These are phyloP conservation scores for Stenogyne calaminthoides DNA, from an alignment of 305 asterid species.

Conservation along the genomic window DNA sequence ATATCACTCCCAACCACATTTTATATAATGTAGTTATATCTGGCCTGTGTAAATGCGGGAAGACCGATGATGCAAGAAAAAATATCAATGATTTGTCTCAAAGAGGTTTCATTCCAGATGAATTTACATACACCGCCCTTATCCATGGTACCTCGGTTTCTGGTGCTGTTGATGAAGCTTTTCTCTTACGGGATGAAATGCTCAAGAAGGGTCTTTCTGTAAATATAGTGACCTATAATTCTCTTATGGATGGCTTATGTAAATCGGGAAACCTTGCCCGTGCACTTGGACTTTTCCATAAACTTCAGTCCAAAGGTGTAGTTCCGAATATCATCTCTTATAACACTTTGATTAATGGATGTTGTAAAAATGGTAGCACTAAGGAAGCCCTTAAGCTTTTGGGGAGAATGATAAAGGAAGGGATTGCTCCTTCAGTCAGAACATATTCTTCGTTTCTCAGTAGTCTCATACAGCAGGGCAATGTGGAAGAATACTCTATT, in stretches of 20 bases:
- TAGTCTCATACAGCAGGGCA: slow-evolving; percentile 44
- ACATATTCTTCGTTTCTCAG: slow-evolving; percentile 54
- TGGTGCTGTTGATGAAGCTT: slow-evolving; percentile 77
- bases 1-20: slow-evolving; percentile 55
- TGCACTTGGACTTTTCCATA: slow-evolving; percentile 68
- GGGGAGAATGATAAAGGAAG: slow-evolving; percentile 68
- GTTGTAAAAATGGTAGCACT: slow-evolving; percentile 59
- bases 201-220: slow-evolving; percentile 67
- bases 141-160: slow-evolving; percentile 61
- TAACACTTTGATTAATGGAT: slow-evolving; percentile 73
- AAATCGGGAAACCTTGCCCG: slow-evolving; percentile 75
- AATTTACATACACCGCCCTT: slow-evolving; percentile 76
- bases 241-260: slow-evolving; percentile 81
- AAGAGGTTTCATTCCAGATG: slow-evolving; percentile 78
- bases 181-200: slow-evolving; percentile 83
- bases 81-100: slow-evolving; percentile 45
- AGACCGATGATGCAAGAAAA: slow-evolving; percentile 66
- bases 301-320: slow-evolving; percentile 61
- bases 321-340: slow-evolving; percentile 60
- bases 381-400: slow-evolving; percentile 57
- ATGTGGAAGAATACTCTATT: slow-evolving; percentile 44
- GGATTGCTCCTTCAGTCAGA: slow-evolving; percentile 53
- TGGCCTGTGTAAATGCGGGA: slow-evolving; percentile 74
- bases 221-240: slow-evolving; percentile 75
- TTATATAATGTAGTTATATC: slow-evolving; percentile 74